phyloP scores from a whole-genome alignment of 345 rosid genomes.

The Kernera saxatilis region DNA sequence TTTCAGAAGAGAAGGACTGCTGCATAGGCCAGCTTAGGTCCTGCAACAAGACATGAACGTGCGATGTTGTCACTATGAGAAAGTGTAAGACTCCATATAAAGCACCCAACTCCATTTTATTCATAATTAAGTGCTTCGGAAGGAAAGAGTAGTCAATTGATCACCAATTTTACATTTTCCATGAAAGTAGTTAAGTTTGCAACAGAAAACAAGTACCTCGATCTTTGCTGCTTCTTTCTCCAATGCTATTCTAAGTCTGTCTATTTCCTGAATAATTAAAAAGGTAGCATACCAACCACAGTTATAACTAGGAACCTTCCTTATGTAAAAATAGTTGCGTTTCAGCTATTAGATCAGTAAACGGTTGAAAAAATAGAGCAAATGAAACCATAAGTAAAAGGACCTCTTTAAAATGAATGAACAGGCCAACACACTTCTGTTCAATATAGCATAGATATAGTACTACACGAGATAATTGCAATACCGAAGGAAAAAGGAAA shows the following conservation, averaged over 20 bases:
- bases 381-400: not conserved
- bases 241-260: slow-evolving; percentile 60
- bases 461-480: not conserved
- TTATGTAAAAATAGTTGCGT: not conserved
- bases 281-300: slow-evolving; percentile 28
- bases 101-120: not conserved
- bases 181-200: not conserved
- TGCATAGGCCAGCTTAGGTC: slow-evolving; percentile 50
- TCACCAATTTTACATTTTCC: not conserved
- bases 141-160: not conserved
- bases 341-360: not conserved
- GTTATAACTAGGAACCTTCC: not conserved
- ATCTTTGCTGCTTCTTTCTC: slow-evolving; percentile 65
- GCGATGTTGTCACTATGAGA: slow-evolving; percentile 3
- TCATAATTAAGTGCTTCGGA: not conserved
- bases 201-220: slow-evolving; percentile 51
- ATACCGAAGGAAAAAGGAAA: not conserved
- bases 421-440: not conserved
- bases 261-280: slow-evolving; percentile 59
- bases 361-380: not conserved
- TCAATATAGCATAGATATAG: not conserved
- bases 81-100: not conserved
- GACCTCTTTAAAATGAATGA: not conserved
- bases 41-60: slow-evolving; percentile 30
- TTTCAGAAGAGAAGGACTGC: slow-evolving; percentile 43